These are phyloP conservation scores for Coemansia sp. DNA, from an alignment of 192 early-diverging fungal species.

Conservation along the genomic window DNA sequence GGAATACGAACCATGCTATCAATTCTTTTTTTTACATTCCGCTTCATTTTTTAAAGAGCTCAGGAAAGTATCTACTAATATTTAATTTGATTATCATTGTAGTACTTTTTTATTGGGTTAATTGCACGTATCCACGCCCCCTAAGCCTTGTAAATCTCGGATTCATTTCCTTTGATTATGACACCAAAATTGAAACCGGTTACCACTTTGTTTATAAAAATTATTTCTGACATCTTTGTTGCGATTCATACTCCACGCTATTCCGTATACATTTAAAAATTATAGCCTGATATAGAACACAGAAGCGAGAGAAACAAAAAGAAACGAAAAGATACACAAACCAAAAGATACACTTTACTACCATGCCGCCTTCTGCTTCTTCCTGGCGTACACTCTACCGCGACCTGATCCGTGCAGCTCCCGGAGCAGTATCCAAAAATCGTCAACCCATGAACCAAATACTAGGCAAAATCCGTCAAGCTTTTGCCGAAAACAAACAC, in stretches of 20 bases:
- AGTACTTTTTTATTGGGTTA: no score
- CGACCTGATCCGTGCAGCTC: conserved; percentile 31
- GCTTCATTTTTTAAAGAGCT: no score
- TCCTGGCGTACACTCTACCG: conserved; percentile 44
- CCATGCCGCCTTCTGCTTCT: no score
- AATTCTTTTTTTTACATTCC: no score
- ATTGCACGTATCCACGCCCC: no score
- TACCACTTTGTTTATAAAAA: neutral
- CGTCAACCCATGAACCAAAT: conserved; percentile 1
- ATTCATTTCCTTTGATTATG: no score
- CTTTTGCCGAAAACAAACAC: conserved; percentile 18
- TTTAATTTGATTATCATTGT: no score
- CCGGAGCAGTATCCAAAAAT: conserved; percentile 19
- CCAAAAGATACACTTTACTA: no score
- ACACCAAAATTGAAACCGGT: neutral
- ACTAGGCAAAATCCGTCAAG: conserved; percentile 30
- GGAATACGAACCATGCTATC: no score
- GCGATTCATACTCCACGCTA: no score
- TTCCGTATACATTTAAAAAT: neutral
- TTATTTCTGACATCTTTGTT: neutral
- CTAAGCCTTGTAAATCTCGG: no score
- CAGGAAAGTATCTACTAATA: no score
- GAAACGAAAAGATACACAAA: neutral
- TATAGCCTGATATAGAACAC: neutral
- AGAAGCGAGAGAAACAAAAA: neutral